Evolutionary conservation across 2,329 filamentous ascomycete species (phyloP).

Genomic region (Geosmithia morbida): DNA sequence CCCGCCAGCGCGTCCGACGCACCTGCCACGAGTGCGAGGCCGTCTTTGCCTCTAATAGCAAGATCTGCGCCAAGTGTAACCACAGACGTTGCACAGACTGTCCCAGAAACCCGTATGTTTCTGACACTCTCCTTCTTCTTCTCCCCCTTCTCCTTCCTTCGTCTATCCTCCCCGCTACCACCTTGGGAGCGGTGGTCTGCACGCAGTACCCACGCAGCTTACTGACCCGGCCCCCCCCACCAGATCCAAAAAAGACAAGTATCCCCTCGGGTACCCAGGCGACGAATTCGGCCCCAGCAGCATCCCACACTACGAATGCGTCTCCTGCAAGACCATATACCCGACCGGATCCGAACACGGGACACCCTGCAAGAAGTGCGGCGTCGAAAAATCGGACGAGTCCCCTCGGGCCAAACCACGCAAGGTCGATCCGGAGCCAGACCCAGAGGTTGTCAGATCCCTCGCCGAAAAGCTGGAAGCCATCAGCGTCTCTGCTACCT

Average conservation of each 20-base stretch:
- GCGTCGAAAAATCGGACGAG: constrained; percentile 41
- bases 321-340: constrained; percentile 47
- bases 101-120: constrained; percentile 61
- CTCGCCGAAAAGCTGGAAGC: constrained; percentile 40
- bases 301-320: constrained; percentile 42
- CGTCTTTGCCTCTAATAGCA: constrained; percentile 43
- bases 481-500: constrained; percentile 16
- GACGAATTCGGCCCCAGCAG: constrained; percentile 41
- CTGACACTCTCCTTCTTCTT: background rate
- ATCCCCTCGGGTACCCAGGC: constrained; percentile 55
- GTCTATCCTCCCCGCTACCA: too few relatives aligned
- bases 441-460: constrained; percentile 43
- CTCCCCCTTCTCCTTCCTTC: too few relatives aligned
- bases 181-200: too few relatives aligned
- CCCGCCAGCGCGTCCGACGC: constrained; percentile 58
- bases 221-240: too few relatives aligned
- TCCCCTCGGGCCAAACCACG: constrained; percentile 45
- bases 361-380: constrained; percentile 43
- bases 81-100: constrained; percentile 70
- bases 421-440: constrained; percentile 45
- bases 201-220: too few relatives aligned
- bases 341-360: constrained; percentile 32
- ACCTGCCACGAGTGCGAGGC: constrained; percentile 62
- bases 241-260: constrained; percentile 56
- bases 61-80: constrained; percentile 52